These are phyloP conservation scores for Castanea sativa DNA, from an alignment of 306 rosid genomes.

Conservation along the genomic window DNA sequence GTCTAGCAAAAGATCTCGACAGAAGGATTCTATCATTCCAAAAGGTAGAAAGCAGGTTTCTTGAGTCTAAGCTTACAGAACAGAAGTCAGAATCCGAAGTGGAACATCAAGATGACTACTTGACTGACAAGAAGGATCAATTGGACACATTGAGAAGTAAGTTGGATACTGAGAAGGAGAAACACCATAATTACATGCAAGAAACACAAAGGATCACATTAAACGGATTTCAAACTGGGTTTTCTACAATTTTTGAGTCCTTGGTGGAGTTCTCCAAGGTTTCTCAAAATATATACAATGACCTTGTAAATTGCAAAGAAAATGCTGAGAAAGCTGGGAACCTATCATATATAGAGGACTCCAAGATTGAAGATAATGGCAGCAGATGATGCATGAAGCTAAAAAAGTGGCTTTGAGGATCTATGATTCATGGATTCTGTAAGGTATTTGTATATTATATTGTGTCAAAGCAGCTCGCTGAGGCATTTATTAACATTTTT, in stretches of 20 bases:
- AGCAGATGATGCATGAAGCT: constrained; percentile 31
- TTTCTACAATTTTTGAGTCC: constrained; percentile 75
- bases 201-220: constrained; percentile 75
- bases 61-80: constrained; percentile 49
- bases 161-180: constrained; percentile 73
- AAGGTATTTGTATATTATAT: constrained; percentile 45
- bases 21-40: constrained; percentile 43
- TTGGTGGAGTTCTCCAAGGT: constrained; percentile 71
- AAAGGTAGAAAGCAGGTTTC: constrained; percentile 55
- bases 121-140: constrained; percentile 60
- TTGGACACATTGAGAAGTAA: constrained; percentile 58
- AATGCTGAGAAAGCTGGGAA: constrained; percentile 47
- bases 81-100: constrained; percentile 35
- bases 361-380: constrained; percentile 37
- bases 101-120: constrained; percentile 42
- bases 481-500: constrained; percentile 45
- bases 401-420: constrained; percentile 14
- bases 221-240: constrained; percentile 74
- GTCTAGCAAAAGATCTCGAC: constrained; percentile 61
- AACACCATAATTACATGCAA: constrained; percentile 63
- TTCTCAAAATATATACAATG: constrained; percentile 70
- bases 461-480: constrained; percentile 88
- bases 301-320: constrained; percentile 55
- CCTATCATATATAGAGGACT: constrained; percentile 44
- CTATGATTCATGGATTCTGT: constrained; percentile 2